Percentiles rank a stretch among this genome's conserved stretches.
Evolutionary conservation across 2,329 filamentous ascomycete genomes (phyloP).

Genomic region (Ceratocystis albifundus): DNA sequence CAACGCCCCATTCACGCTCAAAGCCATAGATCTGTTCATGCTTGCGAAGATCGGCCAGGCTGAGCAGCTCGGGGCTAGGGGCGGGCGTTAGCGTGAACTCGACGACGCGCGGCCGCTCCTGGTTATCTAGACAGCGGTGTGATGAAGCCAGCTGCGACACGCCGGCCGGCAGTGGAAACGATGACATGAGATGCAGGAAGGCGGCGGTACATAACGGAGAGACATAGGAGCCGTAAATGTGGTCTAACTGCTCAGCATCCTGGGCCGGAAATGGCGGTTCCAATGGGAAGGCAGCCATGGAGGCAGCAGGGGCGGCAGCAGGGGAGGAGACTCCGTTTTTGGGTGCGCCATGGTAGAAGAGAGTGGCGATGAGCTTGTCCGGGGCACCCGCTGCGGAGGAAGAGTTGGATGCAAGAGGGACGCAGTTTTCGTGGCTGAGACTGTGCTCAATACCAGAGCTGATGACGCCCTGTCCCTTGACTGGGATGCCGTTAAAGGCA

Average conservation of each 20-base stretch:
- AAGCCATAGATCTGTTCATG: conserved; percentile 75
- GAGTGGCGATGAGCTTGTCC: conserved; percentile 48
- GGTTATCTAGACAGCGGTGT: conserved; percentile 53
- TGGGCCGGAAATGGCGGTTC: conserved; percentile 40
- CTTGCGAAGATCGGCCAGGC: conserved; percentile 59
- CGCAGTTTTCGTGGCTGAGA: conserved; percentile 53
- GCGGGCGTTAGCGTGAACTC: conserved; percentile 53
- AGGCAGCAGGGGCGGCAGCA: conserved; percentile 50
- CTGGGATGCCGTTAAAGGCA: conserved; percentile 49
- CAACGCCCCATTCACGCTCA: conserved; percentile 79
- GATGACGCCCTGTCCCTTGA: conserved; percentile 47
- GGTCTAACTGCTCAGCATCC: conserved; percentile 48
- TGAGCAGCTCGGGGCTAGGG: conserved; percentile 50
- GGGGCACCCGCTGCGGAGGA: conserved; percentile 27
- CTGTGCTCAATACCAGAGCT: conserved; percentile 52
- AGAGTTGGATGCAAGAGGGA: conserved; percentile 37
- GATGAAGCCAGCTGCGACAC: conserved; percentile 46
- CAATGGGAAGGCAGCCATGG: conserved; percentile 47
- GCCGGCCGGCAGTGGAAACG: conserved; percentile 44
- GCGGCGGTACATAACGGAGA: conserved; percentile 54
- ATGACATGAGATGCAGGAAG: conserved; percentile 54
- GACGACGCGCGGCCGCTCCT: conserved; percentile 50
- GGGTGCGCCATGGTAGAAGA: conserved; percentile 45
- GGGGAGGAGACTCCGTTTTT: conserved; percentile 40
- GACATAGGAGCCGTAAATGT: conserved; percentile 54